These are phyloP conservation scores for Boletus speciosus DNA, from an alignment of 768 basidiomycete genomes.

Conservation along the genomic window DNA sequence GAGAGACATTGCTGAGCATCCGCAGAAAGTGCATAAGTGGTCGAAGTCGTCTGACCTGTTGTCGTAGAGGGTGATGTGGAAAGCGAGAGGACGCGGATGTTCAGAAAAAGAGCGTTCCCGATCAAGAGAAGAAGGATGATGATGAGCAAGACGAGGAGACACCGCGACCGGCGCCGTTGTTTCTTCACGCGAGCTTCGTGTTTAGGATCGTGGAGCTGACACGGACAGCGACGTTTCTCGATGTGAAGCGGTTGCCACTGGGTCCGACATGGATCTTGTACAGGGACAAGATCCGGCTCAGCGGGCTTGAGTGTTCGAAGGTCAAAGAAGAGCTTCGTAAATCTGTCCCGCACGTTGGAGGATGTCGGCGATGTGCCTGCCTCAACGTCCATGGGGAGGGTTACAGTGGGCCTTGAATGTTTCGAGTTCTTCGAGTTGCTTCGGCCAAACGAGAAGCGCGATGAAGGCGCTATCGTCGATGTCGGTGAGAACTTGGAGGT, in stretches of 20 bases:
- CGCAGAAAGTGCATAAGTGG: constrained; percentile 32
- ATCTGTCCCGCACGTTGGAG: constrained; percentile 27
- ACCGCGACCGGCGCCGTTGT: constrained; percentile 30
- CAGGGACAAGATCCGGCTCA: constrained; percentile 26
- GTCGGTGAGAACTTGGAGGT: constrained; percentile 44
- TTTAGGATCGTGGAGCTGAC: constrained; percentile 21
- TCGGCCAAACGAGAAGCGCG: constrained; percentile 25
- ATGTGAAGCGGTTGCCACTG: constrained; percentile 41
- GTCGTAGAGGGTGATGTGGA: constrained; percentile 9
- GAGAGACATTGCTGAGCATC: constrained; percentile 44
- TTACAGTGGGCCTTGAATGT: neutral
- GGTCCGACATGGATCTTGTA: constrained; percentile 19
- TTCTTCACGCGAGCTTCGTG: constrained; percentile 21
- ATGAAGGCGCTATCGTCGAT: constrained; percentile 33
- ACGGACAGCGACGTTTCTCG: constrained; percentile 32
- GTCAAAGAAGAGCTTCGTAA: constrained; percentile 35
- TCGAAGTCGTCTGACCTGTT: constrained; percentile 22
- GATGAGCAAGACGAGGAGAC: constrained; percentile 33
- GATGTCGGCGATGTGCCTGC: constrained; percentile 19
- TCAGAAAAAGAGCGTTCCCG: constrained; percentile 38
- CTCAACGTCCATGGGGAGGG: constrained; percentile 25
- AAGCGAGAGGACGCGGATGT: constrained; percentile 33
- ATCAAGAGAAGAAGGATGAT: constrained; percentile 42
- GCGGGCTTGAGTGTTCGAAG: constrained; percentile 26
- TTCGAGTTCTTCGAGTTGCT: constrained; percentile 13